A percentile compares a stretch with the other conserved stretches of the same genome.
These are phyloP conservation scores for Stentor coeruleus DNA, from an alignment of 73 alveolate genomes.

Conservation along the genomic window DNA sequence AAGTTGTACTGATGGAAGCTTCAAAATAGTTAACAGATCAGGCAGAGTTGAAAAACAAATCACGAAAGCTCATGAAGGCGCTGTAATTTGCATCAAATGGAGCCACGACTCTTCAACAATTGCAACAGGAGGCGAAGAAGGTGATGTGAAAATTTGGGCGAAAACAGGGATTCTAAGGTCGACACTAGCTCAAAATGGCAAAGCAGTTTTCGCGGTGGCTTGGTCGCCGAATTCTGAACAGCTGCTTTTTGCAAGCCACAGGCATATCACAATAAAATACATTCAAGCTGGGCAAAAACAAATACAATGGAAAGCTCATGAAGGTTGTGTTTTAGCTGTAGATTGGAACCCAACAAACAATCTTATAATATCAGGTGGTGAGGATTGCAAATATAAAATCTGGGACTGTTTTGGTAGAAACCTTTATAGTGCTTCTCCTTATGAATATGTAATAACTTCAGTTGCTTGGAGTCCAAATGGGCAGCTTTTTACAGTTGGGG, in stretches of 20 bases:
- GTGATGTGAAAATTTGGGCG: slow-evolving; percentile 92
- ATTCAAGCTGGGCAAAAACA: slow-evolving; percentile 87
- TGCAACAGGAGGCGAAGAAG: slow-evolving; percentile 97
- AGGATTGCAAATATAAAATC: slow-evolving; percentile 95
- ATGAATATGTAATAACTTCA: slow-evolving; percentile 94
- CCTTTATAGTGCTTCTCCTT: slow-evolving; percentile 90
- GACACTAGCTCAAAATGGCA: slow-evolving; percentile 63
- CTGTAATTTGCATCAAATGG: slow-evolving; percentile 88
- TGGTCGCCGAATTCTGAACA: slow-evolving; percentile 94
- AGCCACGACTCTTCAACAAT: slow-evolving; percentile 90
- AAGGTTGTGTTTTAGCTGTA: slow-evolving; percentile 82
- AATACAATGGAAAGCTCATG: slow-evolving; percentile 94
- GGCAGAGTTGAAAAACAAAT: slow-evolving; percentile 89
- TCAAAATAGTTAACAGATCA: slow-evolving; percentile 65
- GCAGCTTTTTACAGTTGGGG: slow-evolving; percentile 43
- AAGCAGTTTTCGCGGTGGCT: slow-evolving; percentile 80
- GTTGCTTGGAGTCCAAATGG: slow-evolving; percentile 98
- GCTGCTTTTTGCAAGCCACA: slow-evolving; percentile 77
- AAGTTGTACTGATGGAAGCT: slow-evolving; percentile 88
- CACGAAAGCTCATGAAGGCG: slow-evolving; percentile 90
- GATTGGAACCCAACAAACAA: slow-evolving; percentile 98
- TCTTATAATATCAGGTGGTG: slow-evolving; percentile 90
- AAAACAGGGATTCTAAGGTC: slow-evolving; percentile 89
- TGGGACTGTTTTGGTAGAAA: slow-evolving; percentile 98
- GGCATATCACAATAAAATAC: slow-evolving; percentile 79